Base-by-base conservation (phyloP, 169 alveolate genomes). In the Plasmodium malariae region DNA sequence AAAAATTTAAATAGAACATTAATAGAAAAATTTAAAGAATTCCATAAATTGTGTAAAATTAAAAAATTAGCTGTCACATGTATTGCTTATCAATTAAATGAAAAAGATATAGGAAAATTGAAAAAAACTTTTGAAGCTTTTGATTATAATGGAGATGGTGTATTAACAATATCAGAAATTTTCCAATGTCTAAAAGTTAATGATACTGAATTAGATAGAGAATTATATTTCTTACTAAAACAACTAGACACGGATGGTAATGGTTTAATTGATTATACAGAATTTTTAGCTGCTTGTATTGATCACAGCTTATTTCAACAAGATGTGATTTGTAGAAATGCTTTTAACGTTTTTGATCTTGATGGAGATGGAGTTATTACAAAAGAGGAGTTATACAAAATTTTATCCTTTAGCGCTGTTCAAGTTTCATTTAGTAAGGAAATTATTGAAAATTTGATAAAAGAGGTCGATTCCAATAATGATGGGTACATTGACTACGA, bases 141-240 rank as follows among this genome's bases (percentile, higher is more conserved):
- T 51, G 99, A 98, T 92, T 94, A 93, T 57, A 97, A 97, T 74
- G 98, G 98, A 21, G 99, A 97, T 87, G 99, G 99, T 1, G 97
- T 96, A 57, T 88, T 97, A 86, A 88, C 96, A 32, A 88, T 92
- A 1, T 36, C 78, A 21, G 96, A 89, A 67, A 93, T 76, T 28
- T 93, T 73, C 68, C 92, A 83, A 85, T 94, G 94, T 12, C 73
- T 92, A 62, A 90, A 87, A 89, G 86, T 74, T 69, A 89, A 26
- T 68, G 92, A 74, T 30, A 90, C 24, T 87, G 91, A 73, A 89
- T 59, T 74, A 67, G 96, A 95, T 63, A 95, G 83, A 68, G 96
- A 92, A 63, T 92, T 65, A 26, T 92, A 92, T 51, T 74, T 89
- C n/a, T 74, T 96, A 32, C 80, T 96, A 19, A 92, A 92, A 87